Evolutionary conservation across 2,329 filamentous ascomycete species (phyloP).

Genomic region (Penicillium sp.): DNA sequence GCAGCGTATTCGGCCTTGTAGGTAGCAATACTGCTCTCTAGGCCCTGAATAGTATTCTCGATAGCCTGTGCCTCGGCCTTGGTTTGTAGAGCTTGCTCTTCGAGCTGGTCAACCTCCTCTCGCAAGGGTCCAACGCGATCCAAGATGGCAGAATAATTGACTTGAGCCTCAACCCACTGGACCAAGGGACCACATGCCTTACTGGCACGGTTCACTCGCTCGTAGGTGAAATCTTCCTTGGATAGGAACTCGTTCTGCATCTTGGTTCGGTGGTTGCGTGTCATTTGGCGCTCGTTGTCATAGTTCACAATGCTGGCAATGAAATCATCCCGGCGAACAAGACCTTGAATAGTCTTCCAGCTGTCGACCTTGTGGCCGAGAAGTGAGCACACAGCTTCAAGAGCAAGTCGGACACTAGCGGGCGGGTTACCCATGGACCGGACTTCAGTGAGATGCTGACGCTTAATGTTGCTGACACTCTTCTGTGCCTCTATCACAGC

Average conservation of each 20-base stretch:
- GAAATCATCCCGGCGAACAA: slow-evolving; percentile 90
- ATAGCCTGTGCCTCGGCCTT: slow-evolving; percentile 91
- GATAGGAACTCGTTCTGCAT: slow-evolving; percentile 92
- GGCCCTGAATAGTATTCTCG: slow-evolving; percentile 73
- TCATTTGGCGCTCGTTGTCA: slow-evolving; percentile 95
- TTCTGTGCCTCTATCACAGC: slow-evolving; percentile 89
- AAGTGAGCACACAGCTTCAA: slow-evolving; percentile 94
- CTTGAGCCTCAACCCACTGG: slow-evolving; percentile 94
- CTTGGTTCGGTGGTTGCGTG: slow-evolving; percentile 69
- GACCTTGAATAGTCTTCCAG: slow-evolving; percentile 86
- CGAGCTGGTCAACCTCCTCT: slow-evolving; percentile 80
- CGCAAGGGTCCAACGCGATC: slow-evolving; percentile 89
- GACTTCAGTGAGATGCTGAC: slow-evolving; percentile 94
- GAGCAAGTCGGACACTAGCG: slow-evolving; percentile 79
- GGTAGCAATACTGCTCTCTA: slow-evolving; percentile 85
- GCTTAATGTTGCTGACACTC: slow-evolving; percentile 97
- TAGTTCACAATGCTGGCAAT: slow-evolving; percentile 97
- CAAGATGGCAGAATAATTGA: slow-evolving; percentile 95
- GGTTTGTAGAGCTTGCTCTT: slow-evolving; percentile 83
- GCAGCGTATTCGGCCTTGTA: slow-evolving; percentile 97
- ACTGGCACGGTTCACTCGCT: slow-evolving; percentile 91
- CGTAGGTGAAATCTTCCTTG: slow-evolving; percentile 92
- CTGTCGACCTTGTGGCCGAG: slow-evolving; percentile 83
- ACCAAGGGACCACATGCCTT: slow-evolving; percentile 96
- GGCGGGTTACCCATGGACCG: slow-evolving; percentile 94